phyloP scores from a whole-genome alignment of 129 eudicot species.

The Ambrosia artemisiifolia region DNA sequence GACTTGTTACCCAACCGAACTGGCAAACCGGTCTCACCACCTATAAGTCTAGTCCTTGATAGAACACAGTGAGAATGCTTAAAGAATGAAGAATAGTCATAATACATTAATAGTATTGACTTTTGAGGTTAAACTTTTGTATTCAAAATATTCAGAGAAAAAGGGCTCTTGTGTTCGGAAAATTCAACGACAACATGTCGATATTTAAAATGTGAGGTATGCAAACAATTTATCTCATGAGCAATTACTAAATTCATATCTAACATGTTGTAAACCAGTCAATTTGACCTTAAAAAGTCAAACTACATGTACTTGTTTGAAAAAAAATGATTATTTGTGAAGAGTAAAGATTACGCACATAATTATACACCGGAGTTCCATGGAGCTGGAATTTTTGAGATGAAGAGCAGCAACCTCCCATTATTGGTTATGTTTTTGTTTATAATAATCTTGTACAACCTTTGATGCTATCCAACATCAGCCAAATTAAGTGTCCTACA shows the following conservation, averaged over 20 bases:
- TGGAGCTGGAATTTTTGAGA: slow-evolving; percentile 62
- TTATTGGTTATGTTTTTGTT: slow-evolving; percentile 23
- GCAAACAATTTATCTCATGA: not conserved
- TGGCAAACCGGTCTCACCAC: too few relatives aligned
- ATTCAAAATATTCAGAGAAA: not conserved
- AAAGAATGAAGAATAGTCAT: not conserved
- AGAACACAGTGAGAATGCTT: too few relatives aligned
- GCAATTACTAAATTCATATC: not conserved
- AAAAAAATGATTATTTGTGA: not conserved
- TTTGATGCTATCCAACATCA: slow-evolving; percentile 15
- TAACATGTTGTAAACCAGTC: not conserved
- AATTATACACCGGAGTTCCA: slow-evolving; percentile 78
- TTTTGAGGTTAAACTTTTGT: not conserved
- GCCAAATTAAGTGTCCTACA: slow-evolving; percentile 18
- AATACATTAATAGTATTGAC: not conserved
- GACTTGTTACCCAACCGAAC: not conserved
- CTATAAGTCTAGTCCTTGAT: too few relatives aligned
- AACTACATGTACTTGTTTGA: not conserved
- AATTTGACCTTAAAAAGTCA: slow-evolving; percentile 13
- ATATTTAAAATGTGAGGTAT: not conserved
- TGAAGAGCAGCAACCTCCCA: slow-evolving; percentile 97
- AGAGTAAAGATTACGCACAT: slow-evolving; percentile 47
- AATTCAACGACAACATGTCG: not conserved
- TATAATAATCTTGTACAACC: slow-evolving; percentile 1
- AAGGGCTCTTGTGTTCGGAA: not conserved